A percentile compares a stretch with the other conserved stretches of the same genome.
Evolutionary conservation across 148 eudicot species (phyloP).

Genomic region (Simmondsia chinensis): DNA sequence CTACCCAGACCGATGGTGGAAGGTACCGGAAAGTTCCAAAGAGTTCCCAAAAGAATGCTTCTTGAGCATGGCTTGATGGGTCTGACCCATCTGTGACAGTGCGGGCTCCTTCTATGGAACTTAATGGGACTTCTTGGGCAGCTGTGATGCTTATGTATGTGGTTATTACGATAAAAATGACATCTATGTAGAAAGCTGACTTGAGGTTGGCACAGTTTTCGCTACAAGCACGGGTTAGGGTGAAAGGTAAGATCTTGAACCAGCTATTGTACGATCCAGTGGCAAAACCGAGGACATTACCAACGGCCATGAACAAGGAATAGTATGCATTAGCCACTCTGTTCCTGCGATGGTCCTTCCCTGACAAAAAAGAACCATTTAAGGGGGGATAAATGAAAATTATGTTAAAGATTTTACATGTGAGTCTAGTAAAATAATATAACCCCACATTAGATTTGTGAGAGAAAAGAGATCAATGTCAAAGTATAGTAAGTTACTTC

Average conservation of each 20-base stretch:
- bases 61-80: conserved; percentile 41
- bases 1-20: conserved; percentile 70
- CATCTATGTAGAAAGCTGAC: conserved; percentile 52
- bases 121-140: conserved; percentile 60
- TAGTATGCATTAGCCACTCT: conserved; percentile 98
- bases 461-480: too few species aligned
- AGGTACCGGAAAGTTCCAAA: conserved; percentile 79
- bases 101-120: conserved; percentile 13
- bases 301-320: conserved; percentile 92
- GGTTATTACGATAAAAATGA: conserved; percentile 48
- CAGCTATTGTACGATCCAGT: conserved; percentile 86
- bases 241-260: conserved; percentile 70
- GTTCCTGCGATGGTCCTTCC: conserved; percentile 83
- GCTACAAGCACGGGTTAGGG: conserved; percentile 59
- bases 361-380: conserved; percentile 24
- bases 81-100: conserved; percentile 18
- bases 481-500: too few species aligned
- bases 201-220: conserved; percentile 89
- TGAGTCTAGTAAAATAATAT: too few species aligned
- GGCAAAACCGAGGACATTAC: conserved; percentile 91
- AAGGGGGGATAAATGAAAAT: not conserved
- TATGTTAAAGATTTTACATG: not conserved
- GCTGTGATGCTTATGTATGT: conserved; percentile 67
- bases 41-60: conserved; percentile 93
- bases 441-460: too few species aligned